phyloP scores from a whole-genome alignment of 345 rosid genomes.

The Eucalyptus pauciflora region DNA sequence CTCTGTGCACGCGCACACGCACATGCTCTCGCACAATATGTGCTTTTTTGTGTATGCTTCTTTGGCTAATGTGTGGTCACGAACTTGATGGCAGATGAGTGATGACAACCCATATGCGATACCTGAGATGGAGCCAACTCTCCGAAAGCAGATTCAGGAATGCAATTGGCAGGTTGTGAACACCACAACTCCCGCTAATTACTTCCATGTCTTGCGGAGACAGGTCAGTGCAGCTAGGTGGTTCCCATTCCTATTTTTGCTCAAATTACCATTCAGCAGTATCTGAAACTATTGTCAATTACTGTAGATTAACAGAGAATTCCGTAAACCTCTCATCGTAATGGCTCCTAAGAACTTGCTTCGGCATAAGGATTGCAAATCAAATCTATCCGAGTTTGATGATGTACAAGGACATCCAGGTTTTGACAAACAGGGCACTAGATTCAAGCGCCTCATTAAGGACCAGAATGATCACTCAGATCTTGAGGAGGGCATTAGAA shows the following conservation, averaged over 20 bases:
- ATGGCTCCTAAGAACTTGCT: constrained; percentile 91
- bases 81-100: constrained; percentile 3
- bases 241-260: not conserved
- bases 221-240: not conserved
- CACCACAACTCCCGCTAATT: constrained; percentile 9
- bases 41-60: not conserved
- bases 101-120: constrained; percentile 7
- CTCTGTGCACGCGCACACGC: not conserved
- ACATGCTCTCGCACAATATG: not conserved
- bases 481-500: constrained; percentile 77
- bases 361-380: constrained; percentile 87
- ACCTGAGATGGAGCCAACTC: constrained; percentile 14
- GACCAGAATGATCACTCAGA: constrained; percentile 76
- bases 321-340: constrained; percentile 84
- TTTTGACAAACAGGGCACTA: constrained; percentile 92
- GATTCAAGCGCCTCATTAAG: constrained; percentile 86
- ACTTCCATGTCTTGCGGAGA: constrained; percentile 10
- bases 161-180: constrained; percentile 13
- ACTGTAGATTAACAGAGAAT: constrained; percentile 69
- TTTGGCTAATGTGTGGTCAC: not conserved
- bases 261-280: not conserved
- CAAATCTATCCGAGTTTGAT: constrained; percentile 89
- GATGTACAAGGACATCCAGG: constrained; percentile 96
- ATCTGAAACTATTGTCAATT: not conserved
- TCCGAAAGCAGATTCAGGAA: constrained; percentile 9